Evolutionary conservation across 1,284 basidiomycete genomes (phyloP), one percentile per base, ranked within the genome.

Genomic region (Malassezia nana): DNA sequence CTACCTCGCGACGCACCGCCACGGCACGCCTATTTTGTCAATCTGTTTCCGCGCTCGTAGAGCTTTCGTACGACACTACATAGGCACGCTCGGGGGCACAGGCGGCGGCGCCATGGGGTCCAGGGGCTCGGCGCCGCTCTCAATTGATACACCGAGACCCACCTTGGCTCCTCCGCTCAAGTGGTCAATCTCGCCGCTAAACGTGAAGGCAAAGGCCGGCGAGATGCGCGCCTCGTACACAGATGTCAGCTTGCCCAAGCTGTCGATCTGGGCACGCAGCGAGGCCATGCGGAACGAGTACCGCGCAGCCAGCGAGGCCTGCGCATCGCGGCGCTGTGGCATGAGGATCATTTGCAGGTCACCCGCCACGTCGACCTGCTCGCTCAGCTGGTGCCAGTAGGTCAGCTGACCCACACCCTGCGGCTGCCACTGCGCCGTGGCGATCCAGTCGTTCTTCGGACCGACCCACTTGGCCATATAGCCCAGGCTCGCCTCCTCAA

Each of bases 311-410:
- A 96, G 75, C 18, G 90, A 94, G 12, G 90, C 87, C 45, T 90
- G 78, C 7, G 92, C 92, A 70, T 95, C 91, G 66, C 94, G 81
- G 53, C 73, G 72, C 74, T 87, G 84, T 18, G 77, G 78, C 44
- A 74, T 74, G 8, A 56, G 58, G 57, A 91, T 80, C 53, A 92
- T 77, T 74, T 90, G 84, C 62, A 99, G 77, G 71, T 98, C 92
- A 30, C 89, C 89, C 13, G 88, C 94, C n/a, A 92, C 89, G 57
- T 98, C 92, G n/a, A 99, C 87, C 77, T 92, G 91, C 56, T 94
- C 89, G 75, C 84, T 85, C 53, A 99, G 78, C 74, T 87, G 87
- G 65, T 96, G 91, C 87, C 88, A 96, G 78, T 98, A 99, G 13
- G 89, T 92, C 39, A 89, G 83, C 76, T 91, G 87, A 31, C 95